Conservation (phyloP, 1,284 basidiomycete species). For the Trichosporon asahii region DNA sequence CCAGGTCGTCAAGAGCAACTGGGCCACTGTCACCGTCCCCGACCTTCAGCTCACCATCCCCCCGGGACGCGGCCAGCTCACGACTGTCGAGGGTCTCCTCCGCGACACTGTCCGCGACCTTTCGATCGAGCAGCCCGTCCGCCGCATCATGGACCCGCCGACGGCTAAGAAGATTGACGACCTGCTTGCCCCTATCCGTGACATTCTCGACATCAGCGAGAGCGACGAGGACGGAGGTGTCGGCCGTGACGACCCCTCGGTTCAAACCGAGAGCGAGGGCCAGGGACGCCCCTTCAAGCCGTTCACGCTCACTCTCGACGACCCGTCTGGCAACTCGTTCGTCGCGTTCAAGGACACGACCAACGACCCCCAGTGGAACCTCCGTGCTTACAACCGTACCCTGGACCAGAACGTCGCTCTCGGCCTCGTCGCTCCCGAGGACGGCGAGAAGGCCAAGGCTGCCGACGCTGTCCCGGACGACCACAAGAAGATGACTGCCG, state of each 20-base stretch:
- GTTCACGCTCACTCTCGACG: constrained; percentile 83
- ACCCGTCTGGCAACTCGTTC: constrained; percentile 94
- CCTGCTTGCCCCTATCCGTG: constrained; percentile 66
- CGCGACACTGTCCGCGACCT: constrained; percentile 82
- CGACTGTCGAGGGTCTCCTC: constrained; percentile 91
- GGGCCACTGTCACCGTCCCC: constrained; percentile 76
- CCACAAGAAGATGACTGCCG: constrained; percentile 50
- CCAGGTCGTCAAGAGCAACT: constrained; percentile 87
- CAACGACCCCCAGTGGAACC: constrained; percentile 87
- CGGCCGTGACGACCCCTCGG: constrained; percentile 32
- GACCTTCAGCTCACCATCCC: constrained; percentile 92
- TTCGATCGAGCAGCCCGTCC: constrained; percentile 75
- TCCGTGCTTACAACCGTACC: constrained; percentile 80
- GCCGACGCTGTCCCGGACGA: constrained; percentile 52
- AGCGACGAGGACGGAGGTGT: constrained; percentile 54
- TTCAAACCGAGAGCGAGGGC: constrained; percentile 36
- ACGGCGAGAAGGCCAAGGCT: constrained; percentile 10
- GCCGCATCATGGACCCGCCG: constrained; percentile 75
- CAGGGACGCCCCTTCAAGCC: constrained; percentile 60
- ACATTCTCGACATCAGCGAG: constrained; percentile 66
- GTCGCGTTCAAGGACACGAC: constrained; percentile 76
- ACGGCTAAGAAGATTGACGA: constrained; percentile 74
- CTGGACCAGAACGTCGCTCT: constrained; percentile 78
- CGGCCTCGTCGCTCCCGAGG: constrained; percentile 59
- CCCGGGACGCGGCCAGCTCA: constrained; percentile 81